phyloP scores from a whole-genome alignment of 306 rosid species.

The Malus sieversii region DNA sequence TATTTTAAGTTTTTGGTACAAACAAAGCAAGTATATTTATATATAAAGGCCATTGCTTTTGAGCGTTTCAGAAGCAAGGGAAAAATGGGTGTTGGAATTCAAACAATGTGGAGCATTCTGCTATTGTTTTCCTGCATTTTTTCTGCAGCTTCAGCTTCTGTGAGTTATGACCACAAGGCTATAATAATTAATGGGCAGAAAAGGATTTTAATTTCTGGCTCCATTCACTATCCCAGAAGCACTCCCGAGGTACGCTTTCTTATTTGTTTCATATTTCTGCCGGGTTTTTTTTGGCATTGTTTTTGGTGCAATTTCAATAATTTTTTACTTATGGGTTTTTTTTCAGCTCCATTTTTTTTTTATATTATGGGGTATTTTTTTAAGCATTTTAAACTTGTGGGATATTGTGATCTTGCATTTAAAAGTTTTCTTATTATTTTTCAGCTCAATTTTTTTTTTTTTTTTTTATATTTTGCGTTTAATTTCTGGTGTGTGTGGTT shows the following conservation, averaged over 20 bases:
- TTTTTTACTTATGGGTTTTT: neutral
- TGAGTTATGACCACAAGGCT: constrained; percentile 70
- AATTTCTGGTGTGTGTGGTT: constrained; percentile 6
- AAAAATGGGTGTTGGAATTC: constrained; percentile 17
- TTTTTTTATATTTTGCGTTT: neutral
- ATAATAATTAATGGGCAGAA: constrained; percentile 57
- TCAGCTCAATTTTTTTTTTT: neutral
- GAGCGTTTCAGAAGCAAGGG: neutral
- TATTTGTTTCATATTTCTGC: neutral
- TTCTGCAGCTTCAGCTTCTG: constrained; percentile 45
- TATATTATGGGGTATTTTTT: neutral
- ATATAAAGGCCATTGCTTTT: constrained; percentile 18
- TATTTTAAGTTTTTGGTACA: constrained; percentile 12
- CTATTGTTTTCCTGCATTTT: constrained; percentile 25
- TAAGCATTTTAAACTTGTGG: neutral
- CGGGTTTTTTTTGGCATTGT: neutral
- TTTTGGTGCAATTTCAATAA: neutral
- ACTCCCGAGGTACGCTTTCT: constrained; percentile 60
- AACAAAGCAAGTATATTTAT: neutral
- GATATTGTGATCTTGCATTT: neutral
- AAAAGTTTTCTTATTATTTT: neutral
- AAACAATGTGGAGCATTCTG: constrained; percentile 27
- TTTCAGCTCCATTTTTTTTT: neutral
- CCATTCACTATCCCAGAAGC: constrained; percentile 98
- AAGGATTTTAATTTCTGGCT: constrained; percentile 76